Evolutionary conservation across 2,329 filamentous ascomycete genomes (phyloP).

Genomic region (Penicillium sp.): DNA sequence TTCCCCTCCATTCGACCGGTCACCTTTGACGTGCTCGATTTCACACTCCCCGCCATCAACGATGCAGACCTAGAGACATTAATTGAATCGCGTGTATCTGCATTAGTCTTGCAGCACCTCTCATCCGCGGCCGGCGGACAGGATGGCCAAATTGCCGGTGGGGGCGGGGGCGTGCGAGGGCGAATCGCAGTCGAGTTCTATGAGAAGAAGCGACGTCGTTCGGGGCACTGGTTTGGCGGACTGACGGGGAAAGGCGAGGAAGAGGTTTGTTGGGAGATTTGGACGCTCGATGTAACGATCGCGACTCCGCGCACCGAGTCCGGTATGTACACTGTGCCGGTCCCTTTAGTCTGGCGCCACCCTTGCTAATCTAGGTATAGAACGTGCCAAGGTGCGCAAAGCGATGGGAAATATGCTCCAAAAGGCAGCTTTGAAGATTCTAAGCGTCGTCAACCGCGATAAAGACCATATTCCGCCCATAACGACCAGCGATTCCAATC

Average conservation of each 20-base stretch:
- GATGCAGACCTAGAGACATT: conserved; percentile 89
- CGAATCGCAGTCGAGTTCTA: conserved; percentile 89
- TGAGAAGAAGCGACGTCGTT: conserved; percentile 82
- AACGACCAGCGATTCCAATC: conserved; percentile 85
- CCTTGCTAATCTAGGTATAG: conserved; percentile 45
- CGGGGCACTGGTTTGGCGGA: conserved; percentile 65
- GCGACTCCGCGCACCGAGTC: conserved; percentile 85
- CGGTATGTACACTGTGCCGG: conserved; percentile 55
- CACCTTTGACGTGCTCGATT: conserved; percentile 84
- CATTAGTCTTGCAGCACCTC: conserved; percentile 74
- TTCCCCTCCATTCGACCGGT: conserved; percentile 82
- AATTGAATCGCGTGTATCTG: conserved; percentile 81
- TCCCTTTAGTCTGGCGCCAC: background rate
- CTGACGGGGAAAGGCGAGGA: conserved; percentile 68
- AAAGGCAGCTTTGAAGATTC: conserved; percentile 84
- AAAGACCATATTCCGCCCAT: conserved; percentile 97
- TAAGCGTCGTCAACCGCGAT: conserved; percentile 80
- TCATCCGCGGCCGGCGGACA: conserved; percentile 56
- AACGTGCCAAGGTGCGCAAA: conserved; percentile 81
- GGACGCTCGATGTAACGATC: conserved; percentile 91
- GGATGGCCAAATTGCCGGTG: conserved; percentile 34
- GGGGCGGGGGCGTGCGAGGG: conserved; percentile 64
- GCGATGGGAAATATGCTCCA: conserved; percentile 89
- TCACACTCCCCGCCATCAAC: conserved; percentile 84
- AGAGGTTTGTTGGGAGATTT: conserved; percentile 95